phyloP scores from a whole-genome alignment of 164 flowering plant genomes.

The Aristolochia fimbriata region DNA sequence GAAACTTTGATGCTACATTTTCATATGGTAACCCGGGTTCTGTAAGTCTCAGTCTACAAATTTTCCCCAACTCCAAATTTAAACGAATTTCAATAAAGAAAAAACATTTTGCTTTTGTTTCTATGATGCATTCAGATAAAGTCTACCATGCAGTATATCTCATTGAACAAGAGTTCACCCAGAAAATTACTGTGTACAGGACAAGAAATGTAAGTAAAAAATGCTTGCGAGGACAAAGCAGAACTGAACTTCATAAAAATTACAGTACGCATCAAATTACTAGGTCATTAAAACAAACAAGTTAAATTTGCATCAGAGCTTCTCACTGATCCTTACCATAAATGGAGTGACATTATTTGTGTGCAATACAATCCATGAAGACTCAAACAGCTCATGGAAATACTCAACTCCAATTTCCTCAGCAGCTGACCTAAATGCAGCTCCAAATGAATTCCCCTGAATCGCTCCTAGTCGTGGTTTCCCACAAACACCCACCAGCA shows the following conservation, averaged over 20 bases:
- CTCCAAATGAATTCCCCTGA: constrained; percentile 88
- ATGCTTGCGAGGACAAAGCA: no score
- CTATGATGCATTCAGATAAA: no score
- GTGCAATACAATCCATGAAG: constrained; percentile 87
- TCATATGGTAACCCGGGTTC: no score
- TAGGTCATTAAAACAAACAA: background rate
- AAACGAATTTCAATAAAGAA: no score
- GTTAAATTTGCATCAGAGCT: constrained; percentile 32
- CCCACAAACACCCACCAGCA: constrained; percentile 85
- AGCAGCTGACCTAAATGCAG: constrained; percentile 80
- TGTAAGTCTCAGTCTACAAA: no score
- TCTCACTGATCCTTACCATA: constrained; percentile 80
- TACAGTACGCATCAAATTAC: background rate
- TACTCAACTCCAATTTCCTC: constrained; percentile 73
- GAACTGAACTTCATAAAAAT: background rate
- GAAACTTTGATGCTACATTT: no score
- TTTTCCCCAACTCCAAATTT: no score
- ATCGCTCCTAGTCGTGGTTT: constrained; percentile 80
- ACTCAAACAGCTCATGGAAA: constrained; percentile 85
- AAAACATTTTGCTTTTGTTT: no score
- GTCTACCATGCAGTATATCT: no score
- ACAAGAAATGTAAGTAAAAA: no score
- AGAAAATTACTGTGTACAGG: no score
- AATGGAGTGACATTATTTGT: constrained; percentile 61
- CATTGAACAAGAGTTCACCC: no score